Evolutionary conservation across 345 rosid genomes (phyloP), one percentile per base, ranked within the genome.

Genomic region (Syzygium jambos): DNA sequence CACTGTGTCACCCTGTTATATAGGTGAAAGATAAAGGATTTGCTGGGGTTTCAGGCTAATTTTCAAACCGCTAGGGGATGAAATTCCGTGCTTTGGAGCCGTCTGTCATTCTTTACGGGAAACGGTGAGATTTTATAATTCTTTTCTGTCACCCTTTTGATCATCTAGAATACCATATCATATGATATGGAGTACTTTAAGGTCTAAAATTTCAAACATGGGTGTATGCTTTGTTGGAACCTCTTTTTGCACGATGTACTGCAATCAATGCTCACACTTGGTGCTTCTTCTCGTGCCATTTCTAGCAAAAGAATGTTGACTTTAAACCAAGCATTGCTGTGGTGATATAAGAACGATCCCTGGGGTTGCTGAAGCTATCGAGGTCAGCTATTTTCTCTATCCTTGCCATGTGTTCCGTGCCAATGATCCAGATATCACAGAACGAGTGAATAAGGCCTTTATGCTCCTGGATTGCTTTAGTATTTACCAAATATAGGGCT

Each of bases 31-130:
- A 97, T 89, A 92, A 95, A 87, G 99, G 94, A 89, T 96, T 96
- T 93, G 94, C 98, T 25, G 98, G 99, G 89, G 95, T 96, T 90
- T 97, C 92, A 94, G 99, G 95, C 90, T 97, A 91, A 95, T 97
- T 86, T 96, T 96, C 92, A 95, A 92, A 86, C 99, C 98, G 83
- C 92, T 96, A 53, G 98, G 91, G 86, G 95, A 92, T 86, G 96
- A 94, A 41, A 92, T 97, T 87, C 99, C 99, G 53, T 94, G 99
- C 41, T 96, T 97, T 86, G 99, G 98, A 34, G 99, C 99, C 88
- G 92, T 97, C 87, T 90, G 92, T 49, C 96, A 94, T 91, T 97
- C 99, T 63, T 87, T 95, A 88, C 92, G 94, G 86, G 94, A 95
- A 85, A 96, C 95, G 96, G 99, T 95, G 85, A 68, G 88, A 61